These are phyloP conservation scores for Globisporangium polare DNA, from an alignment of 352 stramenopile species.

Conservation along the genomic window DNA sequence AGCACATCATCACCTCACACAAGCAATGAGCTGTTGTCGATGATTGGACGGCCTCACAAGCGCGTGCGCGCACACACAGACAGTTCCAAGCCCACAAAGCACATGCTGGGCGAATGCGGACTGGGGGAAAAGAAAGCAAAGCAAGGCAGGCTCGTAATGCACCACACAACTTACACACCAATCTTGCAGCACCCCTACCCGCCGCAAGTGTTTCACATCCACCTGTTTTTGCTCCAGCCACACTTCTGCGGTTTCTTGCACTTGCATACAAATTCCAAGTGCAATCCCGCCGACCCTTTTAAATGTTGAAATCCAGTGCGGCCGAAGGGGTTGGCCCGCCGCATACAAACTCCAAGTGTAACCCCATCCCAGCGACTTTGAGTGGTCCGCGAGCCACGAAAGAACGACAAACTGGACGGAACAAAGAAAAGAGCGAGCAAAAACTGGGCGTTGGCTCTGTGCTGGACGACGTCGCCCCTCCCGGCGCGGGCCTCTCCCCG, in stretches of 20 bases:
- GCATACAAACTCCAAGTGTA: constrained; percentile 28
- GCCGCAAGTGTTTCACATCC: background rate
- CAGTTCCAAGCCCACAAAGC: background rate
- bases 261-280: constrained; percentile 29
- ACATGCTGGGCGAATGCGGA: background rate
- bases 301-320: constrained; percentile 26
- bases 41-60: too few species aligned
- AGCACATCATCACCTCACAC: too few species aligned
- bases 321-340: constrained; percentile 13
- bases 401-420: constrained; percentile 7
- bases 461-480: constrained; percentile 25
- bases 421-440: constrained; percentile 29
- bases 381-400: constrained; percentile 28
- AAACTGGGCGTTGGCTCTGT: background rate
- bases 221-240: background rate
- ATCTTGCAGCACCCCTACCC: background rate
- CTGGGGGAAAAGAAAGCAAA: too few species aligned
- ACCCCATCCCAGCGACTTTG: constrained; percentile 13
- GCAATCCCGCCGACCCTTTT: constrained; percentile 15
- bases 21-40: too few species aligned
- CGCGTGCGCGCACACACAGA: too few species aligned
- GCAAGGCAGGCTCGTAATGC: too few species aligned
- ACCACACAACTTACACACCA: background rate
- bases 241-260: constrained; percentile 1
- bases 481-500: constrained; percentile 6